A percentile compares a stretch with the other conserved stretches of the same genome.
Evolutionary conservation across 2,329 filamentous ascomycete genomes (phyloP).

Genomic region (Apiospora phragmitis): DNA sequence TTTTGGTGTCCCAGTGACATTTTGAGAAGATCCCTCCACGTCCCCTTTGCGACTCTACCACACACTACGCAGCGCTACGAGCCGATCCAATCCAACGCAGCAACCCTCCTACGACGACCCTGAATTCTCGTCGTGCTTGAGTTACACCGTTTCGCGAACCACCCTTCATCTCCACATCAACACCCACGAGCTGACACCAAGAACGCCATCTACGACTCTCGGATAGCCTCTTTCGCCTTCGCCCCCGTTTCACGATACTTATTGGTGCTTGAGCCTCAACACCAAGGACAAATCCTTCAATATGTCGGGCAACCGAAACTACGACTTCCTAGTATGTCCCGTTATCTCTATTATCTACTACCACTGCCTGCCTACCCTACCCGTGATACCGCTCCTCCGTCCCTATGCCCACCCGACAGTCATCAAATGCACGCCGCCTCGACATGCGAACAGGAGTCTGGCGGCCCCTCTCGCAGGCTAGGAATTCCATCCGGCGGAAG

Average conservation of each 20-base stretch:
- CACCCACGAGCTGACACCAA: not conserved
- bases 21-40: not conserved
- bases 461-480: not conserved
- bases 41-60: constrained; percentile 2
- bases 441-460: constrained; percentile 1
- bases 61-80: constrained; percentile 1
- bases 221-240: not conserved
- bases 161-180: constrained; percentile 4
- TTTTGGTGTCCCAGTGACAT: constrained; percentile 7
- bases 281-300: constrained; percentile 28
- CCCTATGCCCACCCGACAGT: not conserved
- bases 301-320: constrained; percentile 98
- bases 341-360: constrained; percentile 15
- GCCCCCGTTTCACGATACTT: constrained; percentile 3
- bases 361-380: not conserved
- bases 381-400: not conserved
- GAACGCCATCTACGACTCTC: constrained; percentile 6
- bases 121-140: not conserved
- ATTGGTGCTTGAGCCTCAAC: not conserved
- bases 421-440: constrained; percentile 6
- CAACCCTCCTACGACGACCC: not conserved
- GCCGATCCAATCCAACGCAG: not conserved
- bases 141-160: constrained; percentile 3
- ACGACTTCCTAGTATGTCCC: constrained; percentile 91
- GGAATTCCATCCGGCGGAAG: not conserved